Conservation (phyloP, 805 yeast species). For the Clavispora fructus region DNA sequence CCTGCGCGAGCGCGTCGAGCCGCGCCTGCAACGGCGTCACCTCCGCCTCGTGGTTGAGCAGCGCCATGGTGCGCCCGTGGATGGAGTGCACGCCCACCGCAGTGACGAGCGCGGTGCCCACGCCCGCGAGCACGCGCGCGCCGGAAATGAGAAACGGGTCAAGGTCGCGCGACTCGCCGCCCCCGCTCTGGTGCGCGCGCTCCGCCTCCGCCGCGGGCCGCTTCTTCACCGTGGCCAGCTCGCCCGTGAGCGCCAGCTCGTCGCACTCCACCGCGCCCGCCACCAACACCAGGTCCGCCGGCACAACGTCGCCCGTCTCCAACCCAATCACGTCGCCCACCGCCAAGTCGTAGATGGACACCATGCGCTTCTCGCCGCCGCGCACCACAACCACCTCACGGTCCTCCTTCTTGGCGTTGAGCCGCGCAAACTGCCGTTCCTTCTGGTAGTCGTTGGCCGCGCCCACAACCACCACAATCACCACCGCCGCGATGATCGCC, state of each 20-base stretch:
- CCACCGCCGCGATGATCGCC: conserved; percentile 88
- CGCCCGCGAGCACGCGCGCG: conserved; percentile 78
- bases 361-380: conserved; percentile 58
- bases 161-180: too few species aligned
- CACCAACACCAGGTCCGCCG: conserved; percentile 79
- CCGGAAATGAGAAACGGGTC: conserved; percentile 93
- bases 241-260: conserved; percentile 92
- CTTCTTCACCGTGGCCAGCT: conserved; percentile 77
- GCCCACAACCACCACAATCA: conserved; percentile 88
- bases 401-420: conserved; percentile 84
- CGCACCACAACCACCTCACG: conserved; percentile 74
- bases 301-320: conserved; percentile 92
- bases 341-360: conserved; percentile 67
- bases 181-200: conserved; percentile 14
- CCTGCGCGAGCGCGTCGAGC: conserved; percentile 78
- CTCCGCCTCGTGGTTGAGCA: conserved; percentile 71
- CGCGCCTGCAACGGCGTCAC: conserved; percentile 86
- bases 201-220: conserved; percentile 43
- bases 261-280: conserved; percentile 81
- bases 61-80: conserved; percentile 86
- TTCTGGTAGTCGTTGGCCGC: conserved; percentile 96
- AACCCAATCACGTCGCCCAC: conserved; percentile 83
- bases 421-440: conserved; percentile 83
- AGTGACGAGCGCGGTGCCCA: conserved; percentile 80
- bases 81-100: conserved; percentile 88